phyloP scores from a whole-genome alignment of 495 filamentous ascomycete genomes.

The Evernia prunastri region DNA sequence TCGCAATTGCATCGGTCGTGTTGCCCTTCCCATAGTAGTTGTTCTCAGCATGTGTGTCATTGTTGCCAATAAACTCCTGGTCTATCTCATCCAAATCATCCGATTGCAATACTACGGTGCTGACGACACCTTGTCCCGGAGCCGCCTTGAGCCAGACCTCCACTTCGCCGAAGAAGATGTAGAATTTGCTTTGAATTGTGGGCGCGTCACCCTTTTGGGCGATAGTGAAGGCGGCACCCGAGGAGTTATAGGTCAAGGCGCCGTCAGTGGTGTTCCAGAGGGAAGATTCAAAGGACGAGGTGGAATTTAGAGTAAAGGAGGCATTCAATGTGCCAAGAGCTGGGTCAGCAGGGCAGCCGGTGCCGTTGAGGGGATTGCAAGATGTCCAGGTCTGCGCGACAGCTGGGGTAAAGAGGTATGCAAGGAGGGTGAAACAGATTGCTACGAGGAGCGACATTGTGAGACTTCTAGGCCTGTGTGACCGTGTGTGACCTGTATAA shows the following conservation, averaged over 20 bases:
- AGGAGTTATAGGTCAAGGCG: conserved; percentile 22
- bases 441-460: conserved; percentile 10
- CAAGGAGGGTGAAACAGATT: conserved; percentile 31
- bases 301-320: conserved; percentile 51
- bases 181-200: conserved; percentile 67
- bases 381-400: conserved; percentile 56
- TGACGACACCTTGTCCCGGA: conserved; percentile 67
- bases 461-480: neutral
- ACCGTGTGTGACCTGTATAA: neutral
- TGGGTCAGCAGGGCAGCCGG: conserved; percentile 56
- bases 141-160: conserved; percentile 66
- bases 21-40: conserved; percentile 96
- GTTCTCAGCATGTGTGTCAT: conserved; percentile 61
- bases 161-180: conserved; percentile 79
- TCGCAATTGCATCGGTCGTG: conserved; percentile 55
- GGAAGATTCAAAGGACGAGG: conserved; percentile 47
- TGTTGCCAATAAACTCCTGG: conserved; percentile 59
- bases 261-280: conserved; percentile 60
- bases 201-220: conserved; percentile 58
- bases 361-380: conserved; percentile 60
- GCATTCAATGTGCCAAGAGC: conserved; percentile 55
- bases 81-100: conserved; percentile 94
- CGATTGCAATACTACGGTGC: conserved; percentile 79
- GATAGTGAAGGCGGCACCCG: conserved; percentile 66
- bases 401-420: conserved; percentile 35